These are phyloP conservation scores for Botryotinia globosa DNA, from an alignment of 2,329 filamentous ascomycete species.

Conservation along the genomic window DNA sequence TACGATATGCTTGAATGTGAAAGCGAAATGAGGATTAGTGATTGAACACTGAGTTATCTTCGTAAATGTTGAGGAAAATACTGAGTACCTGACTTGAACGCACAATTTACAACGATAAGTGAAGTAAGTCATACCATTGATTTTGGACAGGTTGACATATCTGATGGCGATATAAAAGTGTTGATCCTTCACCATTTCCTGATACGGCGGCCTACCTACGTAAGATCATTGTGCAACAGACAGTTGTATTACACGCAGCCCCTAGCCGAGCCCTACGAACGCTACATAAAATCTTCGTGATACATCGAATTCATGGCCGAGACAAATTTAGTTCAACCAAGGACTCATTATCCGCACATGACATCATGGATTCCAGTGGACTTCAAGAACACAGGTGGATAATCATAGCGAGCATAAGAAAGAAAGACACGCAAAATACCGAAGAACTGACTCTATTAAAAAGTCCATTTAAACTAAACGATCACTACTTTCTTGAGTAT, in stretches of 20 bases:
- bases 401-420: not conserved
- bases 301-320: not conserved
- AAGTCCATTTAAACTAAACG: slow-evolving; percentile 17
- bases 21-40: not conserved
- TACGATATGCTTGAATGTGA: not conserved
- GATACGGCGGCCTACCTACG: no score
- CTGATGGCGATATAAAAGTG: not conserved
- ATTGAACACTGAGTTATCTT: not conserved
- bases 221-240: not conserved
- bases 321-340: not conserved
- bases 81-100: no score
- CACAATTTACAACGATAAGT: not conserved
- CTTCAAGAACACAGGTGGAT: not conserved
- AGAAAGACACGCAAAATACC: not conserved
- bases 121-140: not conserved
- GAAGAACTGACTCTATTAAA: slow-evolving; percentile 25
- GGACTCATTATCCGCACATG: not conserved
- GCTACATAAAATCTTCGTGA: not conserved
- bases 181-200: not conserved
- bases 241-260: not conserved
- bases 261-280: no score
- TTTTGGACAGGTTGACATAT: not conserved
- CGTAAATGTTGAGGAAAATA: no score
- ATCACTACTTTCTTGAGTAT: slow-evolving; percentile 26
- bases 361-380: not conserved